Percentiles rank a stretch among this genome's conserved stretches.
Conservation (phyloP, 2,329 filamentous ascomycete species). For the Myotisia sp. region DNA sequence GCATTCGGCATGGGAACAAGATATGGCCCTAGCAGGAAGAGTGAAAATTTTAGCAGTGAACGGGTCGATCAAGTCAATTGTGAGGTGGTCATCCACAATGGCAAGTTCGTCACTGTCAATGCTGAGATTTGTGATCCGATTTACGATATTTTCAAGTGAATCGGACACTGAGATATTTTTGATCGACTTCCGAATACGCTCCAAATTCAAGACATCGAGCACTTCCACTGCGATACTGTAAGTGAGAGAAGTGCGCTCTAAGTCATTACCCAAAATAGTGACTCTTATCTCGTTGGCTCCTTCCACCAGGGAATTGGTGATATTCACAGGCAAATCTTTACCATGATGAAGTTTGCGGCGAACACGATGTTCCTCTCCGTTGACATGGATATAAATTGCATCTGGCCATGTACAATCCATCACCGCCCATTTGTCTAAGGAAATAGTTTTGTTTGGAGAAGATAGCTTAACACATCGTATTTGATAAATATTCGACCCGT, state of each 20-base stretch:
- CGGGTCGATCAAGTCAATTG: constrained; percentile 52
- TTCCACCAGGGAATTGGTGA: constrained; percentile 45
- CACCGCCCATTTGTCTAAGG: constrained; percentile 46
- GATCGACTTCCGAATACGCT: constrained; percentile 26
- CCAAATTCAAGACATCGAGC: constrained; percentile 40
- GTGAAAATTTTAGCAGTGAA: constrained; percentile 52
- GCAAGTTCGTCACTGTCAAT: constrained; percentile 49
- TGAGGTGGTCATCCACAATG: constrained; percentile 44
- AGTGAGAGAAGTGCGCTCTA: constrained; percentile 18
- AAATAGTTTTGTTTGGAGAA: constrained; percentile 18
- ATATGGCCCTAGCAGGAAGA: constrained; percentile 54
- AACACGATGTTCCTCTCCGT: constrained; percentile 42
- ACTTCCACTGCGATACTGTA: constrained; percentile 53
- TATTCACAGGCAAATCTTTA: constrained; percentile 60
- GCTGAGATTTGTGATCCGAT: constrained; percentile 22
- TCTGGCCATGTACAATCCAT: constrained; percentile 57
- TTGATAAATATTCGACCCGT: constrained; percentile 49
- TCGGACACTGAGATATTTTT: constrained; percentile 32
- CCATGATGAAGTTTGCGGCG: constrained; percentile 58
- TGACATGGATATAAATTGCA: constrained; percentile 54
- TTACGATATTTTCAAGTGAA: constrained; percentile 45
- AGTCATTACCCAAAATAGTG: constrained; percentile 27
- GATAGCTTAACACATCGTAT: constrained; percentile 49
- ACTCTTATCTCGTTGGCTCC: constrained; percentile 52
- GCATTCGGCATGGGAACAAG: constrained; percentile 68